Evolutionary conservation across 257 asterid genomes (phyloP).

Genomic region (Linaria vulgaris): DNA sequence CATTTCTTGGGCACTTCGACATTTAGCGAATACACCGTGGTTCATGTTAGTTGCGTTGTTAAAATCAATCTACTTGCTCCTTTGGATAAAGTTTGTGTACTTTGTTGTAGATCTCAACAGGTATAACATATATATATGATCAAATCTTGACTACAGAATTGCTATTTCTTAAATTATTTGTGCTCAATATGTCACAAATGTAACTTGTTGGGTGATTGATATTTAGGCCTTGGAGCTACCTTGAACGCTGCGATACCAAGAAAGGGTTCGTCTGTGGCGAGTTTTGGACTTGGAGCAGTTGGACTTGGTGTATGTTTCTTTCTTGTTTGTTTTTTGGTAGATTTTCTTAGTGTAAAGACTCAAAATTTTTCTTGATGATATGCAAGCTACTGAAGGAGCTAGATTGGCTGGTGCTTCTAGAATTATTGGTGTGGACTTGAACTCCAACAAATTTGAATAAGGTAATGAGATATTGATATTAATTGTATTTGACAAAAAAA

Average conservation of each 20-base stretch:
- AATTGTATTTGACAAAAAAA: not conserved
- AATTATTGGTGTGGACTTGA: conserved; percentile 55
- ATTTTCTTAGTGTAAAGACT: no score
- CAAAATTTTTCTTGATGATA: no score
- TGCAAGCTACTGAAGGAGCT: conserved; percentile 69
- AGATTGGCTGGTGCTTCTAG: conserved; percentile 57
- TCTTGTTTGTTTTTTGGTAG: not conserved
- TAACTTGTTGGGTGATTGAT: conserved; percentile 10
- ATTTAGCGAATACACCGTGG: conserved; percentile 74
- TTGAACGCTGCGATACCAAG: conserved; percentile 75
- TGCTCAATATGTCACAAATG: not conserved
- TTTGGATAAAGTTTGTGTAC: conserved; percentile 77
- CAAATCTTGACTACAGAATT: not conserved
- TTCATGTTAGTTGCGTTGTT: conserved; percentile 73
- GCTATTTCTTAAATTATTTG: not conserved
- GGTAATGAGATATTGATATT: conserved; percentile 20
- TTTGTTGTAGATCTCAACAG: conserved; percentile 82
- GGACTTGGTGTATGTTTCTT: conserved; percentile 38
- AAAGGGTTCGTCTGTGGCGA: conserved; percentile 63
- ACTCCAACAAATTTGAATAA: conserved; percentile 36
- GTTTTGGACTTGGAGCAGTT: conserved; percentile 76
- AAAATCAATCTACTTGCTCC: conserved; percentile 76
- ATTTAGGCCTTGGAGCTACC: conserved; percentile 74
- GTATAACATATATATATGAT: conserved; percentile 29
- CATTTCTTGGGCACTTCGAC: conserved; percentile 84